These are phyloP conservation scores for Hura crepitans DNA, from an alignment of 441 rosid species.

Conservation along the genomic window DNA sequence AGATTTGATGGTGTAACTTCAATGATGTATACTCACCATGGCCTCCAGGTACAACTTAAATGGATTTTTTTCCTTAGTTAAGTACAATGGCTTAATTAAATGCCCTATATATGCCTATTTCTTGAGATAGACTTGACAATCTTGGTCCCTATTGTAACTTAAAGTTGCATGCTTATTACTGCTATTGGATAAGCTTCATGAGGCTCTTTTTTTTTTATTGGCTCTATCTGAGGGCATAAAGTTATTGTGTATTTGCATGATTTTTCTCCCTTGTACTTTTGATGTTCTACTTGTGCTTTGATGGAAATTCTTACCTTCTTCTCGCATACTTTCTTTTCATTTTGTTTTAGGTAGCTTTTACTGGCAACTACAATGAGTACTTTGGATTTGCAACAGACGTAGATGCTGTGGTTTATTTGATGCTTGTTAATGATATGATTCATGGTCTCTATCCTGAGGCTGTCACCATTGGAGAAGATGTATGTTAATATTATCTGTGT, in stretches of 20 bases:
- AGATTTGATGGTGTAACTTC: slow-evolving; percentile 99
- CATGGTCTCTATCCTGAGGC: slow-evolving; percentile 95
- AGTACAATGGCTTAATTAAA: slow-evolving; percentile 2
- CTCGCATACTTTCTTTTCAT: not conserved
- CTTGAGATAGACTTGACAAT: not conserved
- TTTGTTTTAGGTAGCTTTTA: slow-evolving; percentile 59
- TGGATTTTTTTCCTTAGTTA: slow-evolving; percentile 5
- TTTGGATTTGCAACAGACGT: slow-evolving; percentile 90
- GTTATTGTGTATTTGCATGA: not conserved
- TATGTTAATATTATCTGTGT: slow-evolving; percentile 33
- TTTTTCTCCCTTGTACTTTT: not conserved
- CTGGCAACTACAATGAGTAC: slow-evolving; percentile 88
- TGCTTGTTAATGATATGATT: slow-evolving; percentile 93
- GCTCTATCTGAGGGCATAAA: not conserved
- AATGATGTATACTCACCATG: slow-evolving; percentile 99
- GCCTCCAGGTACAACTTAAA: slow-evolving; percentile 55
- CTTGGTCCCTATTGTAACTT: not conserved
- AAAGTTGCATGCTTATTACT: too few species aligned
- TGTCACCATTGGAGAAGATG: slow-evolving; percentile 92
- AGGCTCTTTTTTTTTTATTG: not conserved
- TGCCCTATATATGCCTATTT: not conserved
- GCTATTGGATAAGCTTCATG: not conserved
- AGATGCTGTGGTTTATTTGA: slow-evolving; percentile 84
- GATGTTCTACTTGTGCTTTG: not conserved
- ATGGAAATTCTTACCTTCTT: not conserved